Conservation (phyloP, 306 rosid genomes). For the Gillenia trifoliata region DNA sequence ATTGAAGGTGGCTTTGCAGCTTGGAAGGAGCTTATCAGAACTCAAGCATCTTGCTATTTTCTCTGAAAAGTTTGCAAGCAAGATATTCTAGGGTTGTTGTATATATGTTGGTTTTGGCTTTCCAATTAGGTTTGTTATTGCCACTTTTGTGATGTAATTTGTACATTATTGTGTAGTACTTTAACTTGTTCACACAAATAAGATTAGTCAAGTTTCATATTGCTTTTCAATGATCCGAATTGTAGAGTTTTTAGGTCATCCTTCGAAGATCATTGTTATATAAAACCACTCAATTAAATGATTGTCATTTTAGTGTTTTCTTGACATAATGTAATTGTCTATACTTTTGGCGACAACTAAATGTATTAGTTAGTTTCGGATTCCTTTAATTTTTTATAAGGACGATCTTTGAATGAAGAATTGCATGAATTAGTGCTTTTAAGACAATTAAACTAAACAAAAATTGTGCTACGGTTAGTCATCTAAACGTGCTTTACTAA, state of each 20-base stretch:
- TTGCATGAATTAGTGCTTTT: no score
- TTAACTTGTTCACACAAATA: neutral
- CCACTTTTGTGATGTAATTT: slow-evolving; percentile 8
- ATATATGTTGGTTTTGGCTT: neutral
- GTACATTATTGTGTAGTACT: neutral
- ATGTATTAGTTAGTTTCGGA: no score
- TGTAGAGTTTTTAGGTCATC: neutral
- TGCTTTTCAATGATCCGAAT: neutral
- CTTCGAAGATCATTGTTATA: no score
- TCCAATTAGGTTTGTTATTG: neutral
- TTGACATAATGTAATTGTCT: no score
- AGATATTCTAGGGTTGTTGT: slow-evolving; percentile 40
- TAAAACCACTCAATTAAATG: no score
- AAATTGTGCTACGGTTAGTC: neutral
- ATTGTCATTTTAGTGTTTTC: no score
- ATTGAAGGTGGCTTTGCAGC: slow-evolving; percentile 54
- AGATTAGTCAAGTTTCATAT: neutral
- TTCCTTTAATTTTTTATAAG: no score
- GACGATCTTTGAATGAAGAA: no score
- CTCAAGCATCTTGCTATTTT: slow-evolving; percentile 42
- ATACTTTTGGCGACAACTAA: no score
- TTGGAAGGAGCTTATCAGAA: slow-evolving; percentile 61
- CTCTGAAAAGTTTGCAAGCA: slow-evolving; percentile 57
- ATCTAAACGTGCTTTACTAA: no score
- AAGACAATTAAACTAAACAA: no score